These are phyloP conservation scores for Pichia terricola DNA, from an alignment of 1,139 yeast species.

Conservation along the genomic window DNA sequence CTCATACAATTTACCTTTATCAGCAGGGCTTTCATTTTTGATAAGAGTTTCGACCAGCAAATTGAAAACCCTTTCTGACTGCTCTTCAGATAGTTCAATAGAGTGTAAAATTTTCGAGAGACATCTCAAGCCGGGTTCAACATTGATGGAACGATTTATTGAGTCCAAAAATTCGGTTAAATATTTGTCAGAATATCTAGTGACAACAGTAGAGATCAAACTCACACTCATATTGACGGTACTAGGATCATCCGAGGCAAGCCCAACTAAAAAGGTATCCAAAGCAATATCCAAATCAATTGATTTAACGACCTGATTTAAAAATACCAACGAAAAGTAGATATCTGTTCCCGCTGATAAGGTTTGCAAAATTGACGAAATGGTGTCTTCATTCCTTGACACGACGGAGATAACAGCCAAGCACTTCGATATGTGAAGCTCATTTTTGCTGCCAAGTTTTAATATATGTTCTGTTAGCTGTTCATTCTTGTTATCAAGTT, in stretches of 20 bases:
- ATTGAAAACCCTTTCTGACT: conserved; percentile 20
- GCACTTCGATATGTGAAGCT: conserved; percentile 25
- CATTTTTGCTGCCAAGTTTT: conserved; percentile 14
- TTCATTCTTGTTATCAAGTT: conserved; percentile 5
- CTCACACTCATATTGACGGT: conserved; percentile 40
- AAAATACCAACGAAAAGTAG: conserved; percentile 28
- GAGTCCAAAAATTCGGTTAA: conserved; percentile 28
- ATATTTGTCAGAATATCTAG: conserved; percentile 29
- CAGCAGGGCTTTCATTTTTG: not conserved
- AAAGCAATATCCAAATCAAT: conserved; percentile 25
- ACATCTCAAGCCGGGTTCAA: conserved; percentile 25
- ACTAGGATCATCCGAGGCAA: conserved; percentile 29
- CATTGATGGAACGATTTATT: conserved; percentile 14
- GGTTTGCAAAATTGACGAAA: conserved; percentile 27
- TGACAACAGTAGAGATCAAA: conserved; percentile 43
- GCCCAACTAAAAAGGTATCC: conserved; percentile 27
- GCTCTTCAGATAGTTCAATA: conserved; percentile 11
- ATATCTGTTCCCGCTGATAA: conserved; percentile 24
- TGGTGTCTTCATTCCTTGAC: conserved; percentile 26
- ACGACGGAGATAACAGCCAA: conserved; percentile 34
- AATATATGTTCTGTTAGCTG: conserved; percentile 7
- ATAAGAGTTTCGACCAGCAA: conserved; percentile 3
- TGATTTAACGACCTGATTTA: conserved; percentile 39
- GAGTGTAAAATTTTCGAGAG: conserved; percentile 31
- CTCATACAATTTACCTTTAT: conserved; percentile 13